Evolutionary conservation across 225 moss, liverwort and hornwort species (phyloP).

Genomic region (Neckera pumila): DNA sequence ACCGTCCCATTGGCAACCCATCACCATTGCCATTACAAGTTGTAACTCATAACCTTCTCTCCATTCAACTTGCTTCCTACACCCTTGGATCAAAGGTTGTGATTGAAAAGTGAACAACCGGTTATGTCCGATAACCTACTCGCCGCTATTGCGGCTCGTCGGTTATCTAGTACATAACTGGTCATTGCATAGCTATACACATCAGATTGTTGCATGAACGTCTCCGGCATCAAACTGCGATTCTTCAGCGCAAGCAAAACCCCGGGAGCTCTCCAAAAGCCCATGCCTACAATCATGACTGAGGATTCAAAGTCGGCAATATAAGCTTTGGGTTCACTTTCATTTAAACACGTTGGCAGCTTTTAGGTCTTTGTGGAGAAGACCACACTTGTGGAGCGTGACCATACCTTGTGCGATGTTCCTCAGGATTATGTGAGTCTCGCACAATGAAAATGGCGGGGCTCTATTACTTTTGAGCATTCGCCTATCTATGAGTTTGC

Average conservation of each 20-base stretch:
- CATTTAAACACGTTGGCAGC: background rate
- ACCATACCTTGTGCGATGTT: background rate
- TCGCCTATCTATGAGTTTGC: no score
- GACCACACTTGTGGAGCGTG: background rate
- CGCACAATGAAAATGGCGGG: background rate
- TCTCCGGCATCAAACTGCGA: background rate
- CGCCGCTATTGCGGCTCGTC: no score
- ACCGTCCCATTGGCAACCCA: no score
- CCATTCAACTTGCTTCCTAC: no score
- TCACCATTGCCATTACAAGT: no score
- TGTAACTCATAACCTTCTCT: no score
- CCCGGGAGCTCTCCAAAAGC: background rate
- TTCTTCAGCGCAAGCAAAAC: background rate
- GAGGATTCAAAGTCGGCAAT: background rate
- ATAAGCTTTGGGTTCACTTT: no score
- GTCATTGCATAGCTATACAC: background rate
- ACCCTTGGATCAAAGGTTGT: no score
- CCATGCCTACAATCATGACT: background rate
- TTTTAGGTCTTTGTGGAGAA: background rate
- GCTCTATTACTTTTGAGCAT: background rate
- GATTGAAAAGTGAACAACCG: no score
- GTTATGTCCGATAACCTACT: no score
- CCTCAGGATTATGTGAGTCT: fast-evolving
- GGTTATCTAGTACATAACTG: no score
- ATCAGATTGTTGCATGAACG: background rate